Conservation (phyloP, 495 filamentous ascomycete genomes). For the Podospora conica region DNA sequence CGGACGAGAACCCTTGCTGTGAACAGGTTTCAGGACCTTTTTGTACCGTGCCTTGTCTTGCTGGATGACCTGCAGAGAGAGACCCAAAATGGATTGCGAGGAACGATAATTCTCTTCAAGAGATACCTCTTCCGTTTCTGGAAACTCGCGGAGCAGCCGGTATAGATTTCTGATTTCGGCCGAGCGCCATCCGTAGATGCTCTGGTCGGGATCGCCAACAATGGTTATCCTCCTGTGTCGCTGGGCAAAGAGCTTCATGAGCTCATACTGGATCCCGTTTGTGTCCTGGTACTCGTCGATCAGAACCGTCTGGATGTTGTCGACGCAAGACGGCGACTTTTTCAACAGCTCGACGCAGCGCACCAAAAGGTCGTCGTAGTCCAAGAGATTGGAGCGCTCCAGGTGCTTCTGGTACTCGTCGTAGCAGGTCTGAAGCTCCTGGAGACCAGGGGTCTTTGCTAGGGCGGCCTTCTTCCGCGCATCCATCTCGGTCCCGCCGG, state of each 20-base stretch:
- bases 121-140: constrained; percentile 70
- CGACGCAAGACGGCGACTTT: constrained; percentile 74
- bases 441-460: constrained; percentile 45
- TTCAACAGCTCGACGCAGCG: constrained; percentile 77
- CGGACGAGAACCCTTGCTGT: constrained; percentile 72
- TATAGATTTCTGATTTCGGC: constrained; percentile 89
- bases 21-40: constrained; percentile 74
- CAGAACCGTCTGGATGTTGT: constrained; percentile 83
- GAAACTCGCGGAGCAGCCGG: constrained; percentile 69
- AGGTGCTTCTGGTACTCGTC: constrained; percentile 72
- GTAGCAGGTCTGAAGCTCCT: constrained; percentile 62
- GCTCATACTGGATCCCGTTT: constrained; percentile 87
- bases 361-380: constrained; percentile 92
- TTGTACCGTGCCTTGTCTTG: constrained; percentile 77
- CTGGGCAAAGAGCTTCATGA: constrained; percentile 86
- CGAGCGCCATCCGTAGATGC: constrained; percentile 96
- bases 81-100: constrained; percentile 76
- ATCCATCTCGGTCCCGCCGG: constrained; percentile 51
- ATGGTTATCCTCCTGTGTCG: constrained; percentile 71
- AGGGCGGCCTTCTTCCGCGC: constrained; percentile 11
- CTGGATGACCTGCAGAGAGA: constrained; percentile 82
- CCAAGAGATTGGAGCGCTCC: constrained; percentile 71
- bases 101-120: constrained; percentile 97
- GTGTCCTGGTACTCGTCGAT: constrained; percentile 99
- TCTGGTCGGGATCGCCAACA: constrained; percentile 96